A percentile compares a stretch with the other conserved stretches of the same genome.
Evolutionary conservation across 2,329 filamentous ascomycete genomes (phyloP).

Genomic region (Tolypocladium inflatum): DNA sequence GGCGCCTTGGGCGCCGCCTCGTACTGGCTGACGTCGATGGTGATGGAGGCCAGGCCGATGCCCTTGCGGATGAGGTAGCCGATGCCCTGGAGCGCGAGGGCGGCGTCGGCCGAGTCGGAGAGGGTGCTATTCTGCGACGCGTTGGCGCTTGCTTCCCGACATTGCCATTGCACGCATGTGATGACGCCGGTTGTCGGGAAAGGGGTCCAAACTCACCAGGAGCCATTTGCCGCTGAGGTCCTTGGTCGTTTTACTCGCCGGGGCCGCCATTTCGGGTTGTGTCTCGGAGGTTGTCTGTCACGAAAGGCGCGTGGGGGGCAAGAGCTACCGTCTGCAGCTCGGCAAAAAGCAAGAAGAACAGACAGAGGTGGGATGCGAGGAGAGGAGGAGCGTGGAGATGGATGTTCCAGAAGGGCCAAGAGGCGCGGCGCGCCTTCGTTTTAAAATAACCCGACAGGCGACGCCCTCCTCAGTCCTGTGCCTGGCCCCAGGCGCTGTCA

Average conservation of each 20-base stretch:
- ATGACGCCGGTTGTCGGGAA: neutral
- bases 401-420: neutral
- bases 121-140: constrained; percentile 59
- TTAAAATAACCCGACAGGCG: neutral
- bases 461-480: neutral
- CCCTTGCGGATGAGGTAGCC: constrained; percentile 65
- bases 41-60: constrained; percentile 59
- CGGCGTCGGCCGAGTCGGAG: constrained; percentile 58
- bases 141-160: neutral
- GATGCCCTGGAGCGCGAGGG: constrained; percentile 64
- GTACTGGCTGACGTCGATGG: constrained; percentile 52
- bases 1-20: constrained; percentile 31
- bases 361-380: neutral
- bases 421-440: neutral
- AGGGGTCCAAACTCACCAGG: constrained; percentile 42
- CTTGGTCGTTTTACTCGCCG: constrained; percentile 53
- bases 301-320: neutral
- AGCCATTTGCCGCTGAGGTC: constrained; percentile 61
- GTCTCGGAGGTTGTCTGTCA: neutral
- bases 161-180: no score
- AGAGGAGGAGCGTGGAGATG: neutral
- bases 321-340: neutral
- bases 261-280: constrained; percentile 57
- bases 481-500: neutral
- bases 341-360: neutral